Conservation (phyloP, 1,284 basidiomycete genomes). For the Prillingera fragicola region DNA sequence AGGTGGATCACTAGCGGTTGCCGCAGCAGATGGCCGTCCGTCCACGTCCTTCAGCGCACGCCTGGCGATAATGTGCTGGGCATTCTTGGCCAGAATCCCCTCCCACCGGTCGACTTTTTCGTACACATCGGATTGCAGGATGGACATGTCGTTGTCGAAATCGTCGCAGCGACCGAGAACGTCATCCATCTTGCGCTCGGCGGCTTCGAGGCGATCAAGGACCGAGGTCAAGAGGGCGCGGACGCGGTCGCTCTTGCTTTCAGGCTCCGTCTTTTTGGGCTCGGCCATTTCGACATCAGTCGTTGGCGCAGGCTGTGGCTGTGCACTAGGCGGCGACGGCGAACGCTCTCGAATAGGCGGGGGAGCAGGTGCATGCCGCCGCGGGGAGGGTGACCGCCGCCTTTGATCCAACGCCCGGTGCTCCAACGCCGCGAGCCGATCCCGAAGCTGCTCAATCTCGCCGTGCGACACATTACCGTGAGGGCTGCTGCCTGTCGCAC, state of each 20-base stretch:
- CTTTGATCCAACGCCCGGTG: background rate
- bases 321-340: background rate
- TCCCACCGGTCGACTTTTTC: too few species aligned
- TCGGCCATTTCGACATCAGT: background rate
- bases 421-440: background rate
- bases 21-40: too few species aligned
- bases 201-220: background rate
- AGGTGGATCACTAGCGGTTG: too few species aligned
- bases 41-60: too few species aligned
- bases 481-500: background rate
- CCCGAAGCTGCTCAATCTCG: conserved; percentile 1
- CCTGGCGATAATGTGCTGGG: too few species aligned
- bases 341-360: too few species aligned
- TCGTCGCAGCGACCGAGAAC: background rate
- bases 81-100: too few species aligned
- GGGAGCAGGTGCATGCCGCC: too few species aligned
- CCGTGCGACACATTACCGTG: background rate
- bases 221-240: background rate
- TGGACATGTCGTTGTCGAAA: background rate
- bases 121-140: too few species aligned
- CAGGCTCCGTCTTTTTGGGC: background rate
- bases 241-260: background rate
- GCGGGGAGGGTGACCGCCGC: too few species aligned
- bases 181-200: background rate
- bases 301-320: background rate